Conservation (phyloP, 2,329 filamentous ascomycete genomes). For the Cordyceps javanica region DNA sequence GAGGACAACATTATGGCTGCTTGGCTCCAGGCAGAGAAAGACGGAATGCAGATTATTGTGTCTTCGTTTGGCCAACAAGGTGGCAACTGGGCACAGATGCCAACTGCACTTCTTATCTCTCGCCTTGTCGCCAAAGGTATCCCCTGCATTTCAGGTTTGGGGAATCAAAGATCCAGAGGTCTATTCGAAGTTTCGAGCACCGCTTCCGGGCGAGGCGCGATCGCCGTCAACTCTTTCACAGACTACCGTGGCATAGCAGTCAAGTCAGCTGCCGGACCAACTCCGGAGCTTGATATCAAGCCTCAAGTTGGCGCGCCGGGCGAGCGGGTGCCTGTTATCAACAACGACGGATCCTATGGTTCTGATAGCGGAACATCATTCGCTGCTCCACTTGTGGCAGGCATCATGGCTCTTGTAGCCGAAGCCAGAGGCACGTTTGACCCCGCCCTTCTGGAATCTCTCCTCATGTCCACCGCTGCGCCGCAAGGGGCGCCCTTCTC, state of each 20-base stretch:
- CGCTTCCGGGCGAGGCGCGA: conserved; percentile 40
- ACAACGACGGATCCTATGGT: conserved; percentile 36
- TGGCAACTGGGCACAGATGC: conserved; percentile 44
- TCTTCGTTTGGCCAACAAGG: conserved; percentile 44
- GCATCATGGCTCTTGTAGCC: conserved; percentile 27
- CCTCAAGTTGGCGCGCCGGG: conserved; percentile 43
- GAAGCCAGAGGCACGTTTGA: conserved; percentile 23
- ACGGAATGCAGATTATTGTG: conserved; percentile 51
- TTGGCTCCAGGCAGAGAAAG: conserved; percentile 54
- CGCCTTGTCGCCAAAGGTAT: conserved; percentile 49
- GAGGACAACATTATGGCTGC: conserved; percentile 53
- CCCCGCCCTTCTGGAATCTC: conserved; percentile 19
- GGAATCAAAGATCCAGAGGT: conserved; percentile 41
- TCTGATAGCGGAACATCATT: conserved; percentile 50
- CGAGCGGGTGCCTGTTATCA: conserved; percentile 32
- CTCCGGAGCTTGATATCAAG: conserved; percentile 40
- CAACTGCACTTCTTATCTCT: conserved; percentile 44
- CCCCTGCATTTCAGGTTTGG: conserved; percentile 44
- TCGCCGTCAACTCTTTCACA: conserved; percentile 40
- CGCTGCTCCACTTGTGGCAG: conserved; percentile 43
- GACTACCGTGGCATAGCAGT: background rate
- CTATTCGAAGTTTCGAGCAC: conserved; percentile 45
- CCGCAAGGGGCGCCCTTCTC: conserved; percentile 22
- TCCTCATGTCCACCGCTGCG: conserved; percentile 26
- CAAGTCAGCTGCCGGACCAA: conserved; percentile 33